Conservation (phyloP, 495 filamentous ascomycete genomes). For the Penicillium tannophilum region DNA sequence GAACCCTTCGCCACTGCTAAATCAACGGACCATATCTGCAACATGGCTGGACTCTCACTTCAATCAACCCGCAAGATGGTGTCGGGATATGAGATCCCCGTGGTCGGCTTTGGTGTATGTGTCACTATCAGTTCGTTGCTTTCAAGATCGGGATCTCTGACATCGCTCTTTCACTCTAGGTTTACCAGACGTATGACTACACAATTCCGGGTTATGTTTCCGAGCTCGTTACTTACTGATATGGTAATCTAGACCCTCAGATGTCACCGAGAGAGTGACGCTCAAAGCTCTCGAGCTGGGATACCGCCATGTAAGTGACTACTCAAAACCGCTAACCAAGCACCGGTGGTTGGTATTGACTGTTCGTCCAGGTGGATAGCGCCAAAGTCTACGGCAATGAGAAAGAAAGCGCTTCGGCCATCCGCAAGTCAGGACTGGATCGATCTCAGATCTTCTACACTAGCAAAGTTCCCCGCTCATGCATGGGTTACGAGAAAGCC, state of each 20-base stretch:
- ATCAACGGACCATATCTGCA: constrained; percentile 8
- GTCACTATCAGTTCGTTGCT: neutral
- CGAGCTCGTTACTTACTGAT: constrained; percentile 11
- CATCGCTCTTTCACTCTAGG: constrained; percentile 41
- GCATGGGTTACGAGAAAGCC: constrained; percentile 53
- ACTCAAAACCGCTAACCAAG: neutral
- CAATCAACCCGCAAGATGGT: constrained; percentile 68
- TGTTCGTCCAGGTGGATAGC: constrained; percentile 49
- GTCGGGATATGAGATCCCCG: constrained; percentile 77
- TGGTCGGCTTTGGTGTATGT: constrained; percentile 72
- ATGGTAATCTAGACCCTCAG: constrained; percentile 44
- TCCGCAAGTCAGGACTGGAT: constrained; percentile 45
- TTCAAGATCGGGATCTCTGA: neutral
- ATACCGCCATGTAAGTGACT: constrained; percentile 65
- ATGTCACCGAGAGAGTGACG: constrained; percentile 57
- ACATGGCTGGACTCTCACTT: constrained; percentile 61
- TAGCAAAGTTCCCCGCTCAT: constrained; percentile 50
- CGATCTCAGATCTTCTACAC: constrained; percentile 59
- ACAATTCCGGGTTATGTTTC: neutral
- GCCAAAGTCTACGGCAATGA: constrained; percentile 59
- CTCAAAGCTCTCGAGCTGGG: constrained; percentile 66
- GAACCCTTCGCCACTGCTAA: too few species aligned
- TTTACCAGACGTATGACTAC: constrained; percentile 67
- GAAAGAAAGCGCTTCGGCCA: constrained; percentile 48
- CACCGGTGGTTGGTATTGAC: neutral